phyloP scores from a whole-genome alignment of 139 green algal genomes.

The Monoraphidium neglectum region DNA sequence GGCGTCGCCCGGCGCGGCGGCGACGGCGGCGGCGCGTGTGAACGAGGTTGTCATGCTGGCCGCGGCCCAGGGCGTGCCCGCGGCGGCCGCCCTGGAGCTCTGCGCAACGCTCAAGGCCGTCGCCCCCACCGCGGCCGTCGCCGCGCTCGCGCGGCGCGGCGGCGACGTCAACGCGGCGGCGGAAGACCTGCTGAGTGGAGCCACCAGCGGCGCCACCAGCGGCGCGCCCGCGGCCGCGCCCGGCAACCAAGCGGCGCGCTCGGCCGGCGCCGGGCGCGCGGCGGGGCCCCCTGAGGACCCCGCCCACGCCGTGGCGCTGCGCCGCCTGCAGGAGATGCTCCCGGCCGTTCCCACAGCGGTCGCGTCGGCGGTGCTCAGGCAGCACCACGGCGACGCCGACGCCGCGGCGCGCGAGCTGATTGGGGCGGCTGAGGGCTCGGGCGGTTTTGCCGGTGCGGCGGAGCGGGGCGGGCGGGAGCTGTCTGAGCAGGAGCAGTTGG shows the following conservation, averaged over 20 bases:
- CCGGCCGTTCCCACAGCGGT: not conserved
- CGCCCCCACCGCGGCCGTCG: not conserved
- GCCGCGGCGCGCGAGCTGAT: not conserved
- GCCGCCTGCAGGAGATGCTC: not conserved
- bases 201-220: too few relatives aligned
- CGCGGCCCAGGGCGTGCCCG: not conserved
- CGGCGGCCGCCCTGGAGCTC: conserved; percentile 5
- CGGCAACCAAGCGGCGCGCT: too few relatives aligned
- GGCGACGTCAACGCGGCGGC: conserved; percentile 21
- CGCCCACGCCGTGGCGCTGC: not conserved
- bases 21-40: too few relatives aligned
- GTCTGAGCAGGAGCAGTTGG: conserved; percentile 27
- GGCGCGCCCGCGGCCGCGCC: too few relatives aligned
- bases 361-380: conserved; percentile 13
- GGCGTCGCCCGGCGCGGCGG: not conserved
- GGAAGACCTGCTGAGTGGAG: conserved; percentile 5
- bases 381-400: conserved; percentile 13
- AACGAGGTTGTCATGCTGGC: not conserved
- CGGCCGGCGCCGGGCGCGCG: too few relatives aligned
- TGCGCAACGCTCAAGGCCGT: not conserved
- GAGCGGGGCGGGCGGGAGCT: conserved; percentile 1
- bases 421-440: too few relatives aligned
- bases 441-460: too few relatives aligned
- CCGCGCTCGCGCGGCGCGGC: not conserved
- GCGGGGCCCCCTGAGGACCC: too few relatives aligned